A percentile compares a stretch with the other conserved stretches of the same genome.
phyloP scores from a whole-genome alignment of 2,329 filamentous ascomycete genomes.

The Diaporthe aspalathi region DNA sequence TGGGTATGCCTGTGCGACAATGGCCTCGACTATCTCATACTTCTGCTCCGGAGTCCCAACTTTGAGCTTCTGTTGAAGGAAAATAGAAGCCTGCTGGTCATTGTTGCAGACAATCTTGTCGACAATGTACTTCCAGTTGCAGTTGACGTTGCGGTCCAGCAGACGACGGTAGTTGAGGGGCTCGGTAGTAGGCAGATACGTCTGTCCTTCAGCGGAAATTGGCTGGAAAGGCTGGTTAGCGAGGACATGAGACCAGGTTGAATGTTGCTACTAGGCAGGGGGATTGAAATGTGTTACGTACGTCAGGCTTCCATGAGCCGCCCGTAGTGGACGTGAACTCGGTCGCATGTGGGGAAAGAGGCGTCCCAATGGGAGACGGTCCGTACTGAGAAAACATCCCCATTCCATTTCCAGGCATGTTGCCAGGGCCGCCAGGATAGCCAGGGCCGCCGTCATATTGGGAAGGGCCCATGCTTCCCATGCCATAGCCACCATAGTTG shows the following conservation, averaged over 20 bases:
- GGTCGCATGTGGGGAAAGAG: conserved; percentile 78
- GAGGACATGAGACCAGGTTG: neutral
- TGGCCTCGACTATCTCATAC: conserved; percentile 95
- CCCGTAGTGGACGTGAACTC: conserved; percentile 73
- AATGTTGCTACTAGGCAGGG: conserved; percentile 29
- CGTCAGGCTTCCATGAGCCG: conserved; percentile 67
- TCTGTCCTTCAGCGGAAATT: conserved; percentile 69
- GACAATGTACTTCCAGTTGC: conserved; percentile 99
- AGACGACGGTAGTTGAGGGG: conserved; percentile 96
- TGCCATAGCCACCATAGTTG: conserved; percentile 52
- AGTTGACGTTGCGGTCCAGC: conserved; percentile 94
- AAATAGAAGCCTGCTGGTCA: conserved; percentile 98
- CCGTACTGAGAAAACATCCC: conserved; percentile 62
- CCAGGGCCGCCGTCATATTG: conserved; percentile 45
- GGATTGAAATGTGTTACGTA: conserved; percentile 46
- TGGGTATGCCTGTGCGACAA: conserved; percentile 92
- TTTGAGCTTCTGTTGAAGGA: conserved; percentile 98
- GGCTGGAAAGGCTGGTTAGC: conserved; percentile 52
- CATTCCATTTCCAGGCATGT: conserved; percentile 53
- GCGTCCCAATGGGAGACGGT: conserved; percentile 70
- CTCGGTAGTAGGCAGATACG: conserved; percentile 87
- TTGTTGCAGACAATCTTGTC: conserved; percentile 99
- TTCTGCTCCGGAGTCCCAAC: conserved; percentile 95
- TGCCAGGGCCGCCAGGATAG: conserved; percentile 43
- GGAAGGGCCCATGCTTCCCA: conserved; percentile 43